These are phyloP conservation scores for Erysimum cheiri DNA, from an alignment of 441 rosid species.

Conservation along the genomic window DNA sequence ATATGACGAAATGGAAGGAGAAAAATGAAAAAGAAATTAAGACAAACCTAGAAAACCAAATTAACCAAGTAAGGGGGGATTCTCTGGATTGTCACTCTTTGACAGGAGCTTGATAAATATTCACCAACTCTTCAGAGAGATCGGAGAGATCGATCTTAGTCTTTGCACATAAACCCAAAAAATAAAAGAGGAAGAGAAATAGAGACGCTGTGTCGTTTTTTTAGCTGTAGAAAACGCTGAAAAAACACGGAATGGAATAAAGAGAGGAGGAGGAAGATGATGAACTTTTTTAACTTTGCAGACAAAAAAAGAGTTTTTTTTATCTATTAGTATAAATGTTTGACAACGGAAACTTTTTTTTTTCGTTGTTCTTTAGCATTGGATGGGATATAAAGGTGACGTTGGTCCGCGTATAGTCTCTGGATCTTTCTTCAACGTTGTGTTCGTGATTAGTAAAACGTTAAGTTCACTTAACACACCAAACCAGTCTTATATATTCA, in stretches of 20 bases:
- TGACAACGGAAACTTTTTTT: too few species aligned
- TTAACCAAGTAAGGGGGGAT: neutral
- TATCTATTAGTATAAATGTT: too few species aligned
- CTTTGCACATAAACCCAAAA: neutral
- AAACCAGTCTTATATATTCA: too few species aligned
- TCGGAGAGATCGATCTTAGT: neutral
- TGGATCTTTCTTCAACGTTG: constrained; percentile 3
- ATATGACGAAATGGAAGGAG: neutral
- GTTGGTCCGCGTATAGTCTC: constrained; percentile 28
- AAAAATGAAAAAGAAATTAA: neutral
- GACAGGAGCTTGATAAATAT: constrained; percentile 37
- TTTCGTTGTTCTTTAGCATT: neutral
- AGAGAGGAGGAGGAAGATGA: neutral
- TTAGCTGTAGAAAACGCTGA: constrained; percentile 31
- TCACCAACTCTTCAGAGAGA: constrained; percentile 31
- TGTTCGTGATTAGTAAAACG: constrained; percentile 1
- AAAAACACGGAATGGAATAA: constrained; percentile 32
- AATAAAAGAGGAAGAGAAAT: neutral
- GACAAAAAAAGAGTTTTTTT: too few species aligned
- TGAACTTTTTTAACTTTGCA: neutral
- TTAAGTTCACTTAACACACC: neutral
- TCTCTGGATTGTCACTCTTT: constrained; percentile 1
- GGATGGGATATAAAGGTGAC: constrained; percentile 17
- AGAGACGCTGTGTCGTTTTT: constrained; percentile 11
- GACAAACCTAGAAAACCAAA: constrained; percentile 44